Evolutionary conservation across 2,329 filamentous ascomycete species (phyloP), one percentile per base, ranked within the genome.

Genomic region (Beauveria rudraprayagi): DNA sequence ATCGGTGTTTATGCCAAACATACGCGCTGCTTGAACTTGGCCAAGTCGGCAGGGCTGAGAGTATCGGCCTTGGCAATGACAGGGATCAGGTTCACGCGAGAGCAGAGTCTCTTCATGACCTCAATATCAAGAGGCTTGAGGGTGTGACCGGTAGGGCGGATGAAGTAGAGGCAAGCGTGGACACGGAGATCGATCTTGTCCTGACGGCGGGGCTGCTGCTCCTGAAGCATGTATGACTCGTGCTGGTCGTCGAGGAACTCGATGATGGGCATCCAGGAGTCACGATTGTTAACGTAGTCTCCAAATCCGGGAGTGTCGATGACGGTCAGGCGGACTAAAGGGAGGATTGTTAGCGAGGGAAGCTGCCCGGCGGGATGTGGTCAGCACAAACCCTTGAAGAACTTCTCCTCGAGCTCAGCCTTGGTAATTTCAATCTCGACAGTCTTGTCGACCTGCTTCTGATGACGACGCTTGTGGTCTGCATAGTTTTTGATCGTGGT

Each of bases 401-500:
- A 99, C 83, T 99, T 99, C 88, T 99, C 94, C 81, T 99, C 94
- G 66, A 99, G 82, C 82, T 99, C 94, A 63, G 94, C 94, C 85
- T 99, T 99, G 77, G 94, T 99, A 75, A 99, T 99, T 79, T 99
- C 94, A 70, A 99, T 99, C 82, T 99, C 95, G 67, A 99, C 94
- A 11, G 94, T 99, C 86, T 97, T 97, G 82, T 99, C 94, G 69
- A 97, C 86, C 83, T 99, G 94, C 87, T 99, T 99, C 80, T 94
- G 91, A 79, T 99, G 94, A 74, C 94, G 91, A 78, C 92, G 90
- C 85, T 96, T 96, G 86, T 99, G 93, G 79, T 99, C 94, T 84
- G 94, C 94, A 78, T 99, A 99, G 85, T 97, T 99, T 85, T 99
- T 99, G 86, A 99, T 99, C 71, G 94, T 99, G 68, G 95, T 99